Evolutionary conservation across 1,284 basidiomycete genomes (phyloP), one percentile per base, ranked within the genome.

Genomic region (Stygiomarasmius scandens): DNA sequence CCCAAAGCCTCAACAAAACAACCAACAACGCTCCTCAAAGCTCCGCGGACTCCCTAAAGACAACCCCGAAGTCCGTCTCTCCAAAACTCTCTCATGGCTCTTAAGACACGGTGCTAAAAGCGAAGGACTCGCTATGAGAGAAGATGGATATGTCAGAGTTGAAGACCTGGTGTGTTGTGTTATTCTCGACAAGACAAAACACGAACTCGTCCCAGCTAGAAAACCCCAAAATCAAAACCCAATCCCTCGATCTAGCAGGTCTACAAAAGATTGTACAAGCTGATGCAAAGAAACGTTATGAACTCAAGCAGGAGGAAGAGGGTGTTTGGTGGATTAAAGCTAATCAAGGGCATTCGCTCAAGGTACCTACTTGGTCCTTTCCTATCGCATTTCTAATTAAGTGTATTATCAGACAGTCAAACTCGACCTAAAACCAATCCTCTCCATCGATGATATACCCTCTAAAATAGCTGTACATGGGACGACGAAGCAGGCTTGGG

Each of bases 321-420:
- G 54, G 64, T 25, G 67, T 77, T 20, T 92, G 89, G 85, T 95
- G 89, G 86, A 95, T 98, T 63, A 81, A 94, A 49, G 96, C 96
- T 0, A 94, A 93, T 61, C 96, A 98, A 73, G 97, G 96, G 0
- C 96, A 98, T 74, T 92, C 94, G 1, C 76, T 96, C 41, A 82
- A 87, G 75, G 92, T 89, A 58, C 24, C n/a, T 36, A 23, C n/a
- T 16, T 6, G 43, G 32, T 32, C 12, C 29, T 32, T 32, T 32
- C 29, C 12, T 32, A 5, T 23, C 24, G 24, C 45, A 19, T 2
- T 36, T 47, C n/a, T 12, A 14, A 24, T 38, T 45, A 14, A n/a
- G n/a, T 20, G 20, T 20, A 43, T 55, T 22, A 9, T 23, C 60
- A 92, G 89, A 74, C 79, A 0, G 78, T 92, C 12, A 76, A 87